Conservation (phyloP, 176 grass and related monocot species). For the Eragrostis curvula region DNA sequence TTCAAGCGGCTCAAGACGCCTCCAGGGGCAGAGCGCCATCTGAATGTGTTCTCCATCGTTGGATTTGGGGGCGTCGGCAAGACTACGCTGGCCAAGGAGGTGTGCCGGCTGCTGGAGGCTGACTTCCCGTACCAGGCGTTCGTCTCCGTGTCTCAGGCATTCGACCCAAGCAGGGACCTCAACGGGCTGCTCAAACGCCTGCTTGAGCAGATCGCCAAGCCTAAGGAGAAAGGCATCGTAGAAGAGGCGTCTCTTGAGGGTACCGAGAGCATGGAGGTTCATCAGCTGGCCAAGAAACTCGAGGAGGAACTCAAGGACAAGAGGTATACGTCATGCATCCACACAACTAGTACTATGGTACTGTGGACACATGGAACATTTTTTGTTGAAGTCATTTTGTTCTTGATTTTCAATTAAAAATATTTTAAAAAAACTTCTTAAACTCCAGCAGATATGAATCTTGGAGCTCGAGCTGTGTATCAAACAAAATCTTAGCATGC, state of each 20-base stretch:
- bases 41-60: slow-evolving; percentile 2
- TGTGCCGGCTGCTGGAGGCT: neutral
- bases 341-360: too few species aligned
- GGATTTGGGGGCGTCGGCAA: slow-evolving; percentile 9
- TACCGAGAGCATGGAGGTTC: neutral
- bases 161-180: neutral
- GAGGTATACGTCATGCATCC: too few species aligned
- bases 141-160: neutral
- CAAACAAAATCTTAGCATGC: too few species aligned
- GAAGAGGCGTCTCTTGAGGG: neutral
- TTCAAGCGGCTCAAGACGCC: neutral
- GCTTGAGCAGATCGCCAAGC: neutral
- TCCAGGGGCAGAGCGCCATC: neutral
- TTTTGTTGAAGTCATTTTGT: too few species aligned
- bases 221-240: neutral
- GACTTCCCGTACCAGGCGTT: neutral
- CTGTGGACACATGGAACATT: too few species aligned
- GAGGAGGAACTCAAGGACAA: too few species aligned
- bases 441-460: too few species aligned
- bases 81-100: slow-evolving; percentile 7
- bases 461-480: too few species aligned
- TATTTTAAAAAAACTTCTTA: too few species aligned
- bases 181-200: neutral
- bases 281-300: neutral
- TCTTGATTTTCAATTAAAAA: too few species aligned